phyloP scores from a whole-genome alignment of 1,139 yeast species.

The Blastobotrys petasosporus region DNA sequence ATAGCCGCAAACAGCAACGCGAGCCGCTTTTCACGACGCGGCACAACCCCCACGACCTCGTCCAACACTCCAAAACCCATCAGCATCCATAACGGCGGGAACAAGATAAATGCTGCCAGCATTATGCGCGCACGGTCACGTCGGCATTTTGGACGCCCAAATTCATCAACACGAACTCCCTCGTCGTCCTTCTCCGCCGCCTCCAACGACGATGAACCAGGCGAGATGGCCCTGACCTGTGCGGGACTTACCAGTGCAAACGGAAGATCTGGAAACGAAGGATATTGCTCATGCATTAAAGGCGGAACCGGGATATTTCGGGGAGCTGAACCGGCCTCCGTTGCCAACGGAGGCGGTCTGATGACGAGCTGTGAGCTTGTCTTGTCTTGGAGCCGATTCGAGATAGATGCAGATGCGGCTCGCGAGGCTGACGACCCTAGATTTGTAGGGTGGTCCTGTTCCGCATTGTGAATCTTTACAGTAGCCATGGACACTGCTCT shows the following conservation, averaged over 20 bases:
- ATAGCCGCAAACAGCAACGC: slow-evolving; percentile 25
- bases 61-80: slow-evolving; percentile 35
- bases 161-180: slow-evolving; percentile 5
- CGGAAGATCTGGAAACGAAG: slow-evolving; percentile 6
- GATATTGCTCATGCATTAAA: not conserved
- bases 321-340: not conserved
- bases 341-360: slow-evolving; percentile 4
- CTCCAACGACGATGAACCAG: not conserved
- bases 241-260: not conserved
- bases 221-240: too few species aligned
- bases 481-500: too few species aligned
- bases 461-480: not conserved
- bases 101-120: slow-evolving; percentile 24
- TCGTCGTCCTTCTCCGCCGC: slow-evolving; percentile 5
- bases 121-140: slow-evolving; percentile 16
- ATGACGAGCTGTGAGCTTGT: slow-evolving; percentile 1
- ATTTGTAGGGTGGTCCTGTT: not conserved
- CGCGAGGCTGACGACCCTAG: not conserved
- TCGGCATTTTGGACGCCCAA: slow-evolving; percentile 18
- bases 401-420: not conserved
- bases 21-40: slow-evolving; percentile 27
- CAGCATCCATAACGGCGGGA: slow-evolving; percentile 38
- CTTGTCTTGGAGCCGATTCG: too few species aligned
- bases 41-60: slow-evolving; percentile 29
- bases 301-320: too few species aligned